Evolutionary conservation across 257 asterid species (phyloP), one percentile per base, ranked within the genome.

Genomic region (Plantago major): DNA sequence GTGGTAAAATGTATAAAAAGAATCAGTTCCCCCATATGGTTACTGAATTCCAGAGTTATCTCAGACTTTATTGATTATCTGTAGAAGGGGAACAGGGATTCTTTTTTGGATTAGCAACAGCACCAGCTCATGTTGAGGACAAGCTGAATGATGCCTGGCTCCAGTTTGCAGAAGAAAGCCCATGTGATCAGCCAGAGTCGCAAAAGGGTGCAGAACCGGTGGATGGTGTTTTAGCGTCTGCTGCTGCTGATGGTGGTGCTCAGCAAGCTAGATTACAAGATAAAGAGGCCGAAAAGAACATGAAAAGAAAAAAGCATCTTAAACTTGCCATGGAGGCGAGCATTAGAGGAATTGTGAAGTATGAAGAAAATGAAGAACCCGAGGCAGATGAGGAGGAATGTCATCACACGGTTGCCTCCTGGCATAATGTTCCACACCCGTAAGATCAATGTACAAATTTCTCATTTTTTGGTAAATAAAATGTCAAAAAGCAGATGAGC

Each of bases 401-500:
- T 51, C 87, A 78, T 74, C 98, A 88, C 58, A 60, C 82, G 10
- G 97, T 92, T 58, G 97, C 95, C 43, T 82, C 95, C 49, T 92
- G 98, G 98, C 98, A 92, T 74, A 92, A 92, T 46, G 98, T 89
- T 74, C 97, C 98, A 12, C 83, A 86, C 61, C 98, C 98, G 95
- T 92, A 84, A 73, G 94, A 61, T n/a, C 60, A 48, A 28, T 48
- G 30, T 50, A 26, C 59, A 48, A 55, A 65, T 66, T 40, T 63
- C 47, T 47, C 5, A 9, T 53, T 37, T 15, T 26, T 26, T 33
- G 40, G 58, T 53, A 28, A 22, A 16, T 22, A 52, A 22, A 26
- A 28, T 33, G 42, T n/a, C 40, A 7, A 33, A 33, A 33, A 33
- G 8, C 3, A 33, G 40, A 33, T 33, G 40, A 33, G 0, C 40